Evolutionary conservation across 2,329 filamentous ascomycete species (phyloP).

Genomic region (Colletotrichum musae): DNA sequence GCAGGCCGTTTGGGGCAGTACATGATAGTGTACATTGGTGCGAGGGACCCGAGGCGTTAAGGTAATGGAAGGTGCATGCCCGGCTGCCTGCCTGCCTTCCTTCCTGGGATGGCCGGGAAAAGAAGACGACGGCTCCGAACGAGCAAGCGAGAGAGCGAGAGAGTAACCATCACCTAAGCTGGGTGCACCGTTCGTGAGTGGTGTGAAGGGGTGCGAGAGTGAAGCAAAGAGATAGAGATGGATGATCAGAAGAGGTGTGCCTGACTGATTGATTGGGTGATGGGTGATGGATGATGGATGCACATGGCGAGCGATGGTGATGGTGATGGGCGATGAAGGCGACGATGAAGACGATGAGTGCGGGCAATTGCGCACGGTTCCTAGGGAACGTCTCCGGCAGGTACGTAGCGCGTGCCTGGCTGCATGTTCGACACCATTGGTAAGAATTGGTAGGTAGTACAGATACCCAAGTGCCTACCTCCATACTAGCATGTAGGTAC

Average conservation of each 20-base stretch:
- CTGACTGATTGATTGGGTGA: too few species aligned
- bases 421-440: conserved; percentile 23
- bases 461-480: too few species aligned
- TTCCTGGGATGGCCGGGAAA: too few species aligned
- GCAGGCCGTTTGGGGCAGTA: conserved; percentile 37
- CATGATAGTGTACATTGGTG: not conserved
- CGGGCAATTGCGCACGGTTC: conserved; percentile 19
- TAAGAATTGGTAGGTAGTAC: too few species aligned
- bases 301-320: not conserved
- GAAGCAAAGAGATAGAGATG: too few species aligned
- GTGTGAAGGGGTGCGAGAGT: too few species aligned
- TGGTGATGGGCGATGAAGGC: not conserved
- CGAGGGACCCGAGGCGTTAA: conserved; percentile 32
- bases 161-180: too few species aligned
- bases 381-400: conserved; percentile 12
- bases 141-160: not conserved
- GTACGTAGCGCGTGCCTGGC: conserved; percentile 13
- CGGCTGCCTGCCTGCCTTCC: not conserved
- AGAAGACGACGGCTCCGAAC: not conserved
- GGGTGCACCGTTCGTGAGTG: too few species aligned
- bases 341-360: too few species aligned
- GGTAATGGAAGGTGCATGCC: not conserved
- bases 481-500: too few species aligned
- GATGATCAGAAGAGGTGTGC: not conserved
- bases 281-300: too few species aligned